Evolutionary conservation across 1,139 yeast species (phyloP), one percentile per base, ranked within the genome.

Genomic region (Diutina mesorugosa): DNA sequence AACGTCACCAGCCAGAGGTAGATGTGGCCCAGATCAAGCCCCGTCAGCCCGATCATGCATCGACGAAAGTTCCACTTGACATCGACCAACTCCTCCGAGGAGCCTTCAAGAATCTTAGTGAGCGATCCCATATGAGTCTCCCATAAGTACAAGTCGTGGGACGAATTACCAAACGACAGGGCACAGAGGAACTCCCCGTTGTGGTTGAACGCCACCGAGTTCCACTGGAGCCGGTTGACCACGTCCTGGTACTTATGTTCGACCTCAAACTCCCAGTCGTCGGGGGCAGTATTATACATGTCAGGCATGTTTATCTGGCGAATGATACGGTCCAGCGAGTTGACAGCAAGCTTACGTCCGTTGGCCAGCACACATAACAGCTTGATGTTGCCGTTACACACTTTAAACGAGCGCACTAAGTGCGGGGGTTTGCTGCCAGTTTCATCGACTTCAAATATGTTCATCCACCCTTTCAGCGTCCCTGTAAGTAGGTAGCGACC

Each of bases 121-220:
- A 91, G 72, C 16, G 96, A 84, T 0, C 97, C 98, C 76, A 87
- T 78, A 12, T 83, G 77, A 0, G 97, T 88, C 65, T 93, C 98
- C 98, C 98, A 91, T 59, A 93, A 80, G 67, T 90, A 91, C 55
- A 93, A 77, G 64, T 90, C 97, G 65, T 90, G 97, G 2, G 90
- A 84, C 14, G 89, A 82, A 35, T 88, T 86, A 26, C 96, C 97
- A 66, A 82, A 87, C 0, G 97, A 88, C 1, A 96, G 85, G 0
- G 97, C 98, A 55, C 90, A 84, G 14, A 91, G 71, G 67, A 87
- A 91, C 60, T 91, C 98, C 0, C 88, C 93, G 60, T 85, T 84
- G 61, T 86, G 83, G 62, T 85, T 85, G 69, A 89, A 85, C 12
- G 84, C 74, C 1, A 89, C 84, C 1, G 90, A 77, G 67, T 90